Evolutionary conservation across 139 green algal genomes (phyloP).

Genomic region (Closterium sp.): DNA sequence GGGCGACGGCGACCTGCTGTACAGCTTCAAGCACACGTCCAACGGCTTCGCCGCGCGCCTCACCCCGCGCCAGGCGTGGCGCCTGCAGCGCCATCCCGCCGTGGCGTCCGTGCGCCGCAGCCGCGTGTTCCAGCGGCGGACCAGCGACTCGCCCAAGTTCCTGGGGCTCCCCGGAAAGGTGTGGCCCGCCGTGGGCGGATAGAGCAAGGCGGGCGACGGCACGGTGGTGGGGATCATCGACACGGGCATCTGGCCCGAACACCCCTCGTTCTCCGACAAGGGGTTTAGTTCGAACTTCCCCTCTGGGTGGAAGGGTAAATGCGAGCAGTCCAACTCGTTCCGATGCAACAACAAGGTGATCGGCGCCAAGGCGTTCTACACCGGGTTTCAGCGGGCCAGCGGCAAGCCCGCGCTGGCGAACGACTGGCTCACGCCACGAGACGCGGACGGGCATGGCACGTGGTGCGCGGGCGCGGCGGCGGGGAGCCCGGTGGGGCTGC

Average conservation of each 20-base stretch:
- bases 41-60: constrained; percentile 28
- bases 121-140: background rate
- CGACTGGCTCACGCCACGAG: constrained; percentile 5
- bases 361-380: constrained; percentile 15
- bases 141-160: constrained; percentile 24
- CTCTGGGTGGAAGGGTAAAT: background rate
- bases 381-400: background rate
- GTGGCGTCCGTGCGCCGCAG: background rate
- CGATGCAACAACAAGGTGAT: constrained; percentile 35
- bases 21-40: constrained; percentile 21
- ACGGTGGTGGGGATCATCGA: constrained; percentile 26
- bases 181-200: constrained; percentile 6
- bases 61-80: background rate
- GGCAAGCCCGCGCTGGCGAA: background rate
- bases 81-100: constrained; percentile 5
- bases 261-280: constrained; percentile 25
- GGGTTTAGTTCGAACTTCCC: background rate
- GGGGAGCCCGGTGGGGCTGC: constrained; percentile 1
- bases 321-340: background rate
- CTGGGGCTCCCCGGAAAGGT: constrained; percentile 1
- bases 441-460: constrained; percentile 26
- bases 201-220: constrained; percentile 7
- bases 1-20: background rate
- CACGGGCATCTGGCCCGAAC: constrained; percentile 25
- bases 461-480: background rate